Conservation (phyloP, 2,329 filamentous ascomycete genomes). For the Zymoseptoria brevis region DNA sequence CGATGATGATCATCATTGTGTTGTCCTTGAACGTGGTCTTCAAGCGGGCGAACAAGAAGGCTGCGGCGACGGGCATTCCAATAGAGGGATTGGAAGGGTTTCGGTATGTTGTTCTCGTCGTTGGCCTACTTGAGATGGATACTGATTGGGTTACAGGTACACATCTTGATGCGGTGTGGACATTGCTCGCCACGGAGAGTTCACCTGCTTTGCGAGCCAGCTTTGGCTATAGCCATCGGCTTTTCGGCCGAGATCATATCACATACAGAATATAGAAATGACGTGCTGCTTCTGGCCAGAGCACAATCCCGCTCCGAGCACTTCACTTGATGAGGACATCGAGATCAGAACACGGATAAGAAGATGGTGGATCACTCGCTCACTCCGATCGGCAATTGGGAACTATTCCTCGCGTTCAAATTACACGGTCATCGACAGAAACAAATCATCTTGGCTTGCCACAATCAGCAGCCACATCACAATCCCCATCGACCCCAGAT, state of each 20-base stretch:
- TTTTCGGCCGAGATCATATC: no score
- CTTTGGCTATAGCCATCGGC: no score
- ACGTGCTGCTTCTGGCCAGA: no score
- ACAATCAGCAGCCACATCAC: no score
- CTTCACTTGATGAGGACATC: no score
- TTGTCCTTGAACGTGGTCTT: conserved; percentile 12
- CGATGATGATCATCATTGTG: conserved; percentile 13
- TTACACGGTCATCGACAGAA: not conserved
- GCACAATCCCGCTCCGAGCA: no score
- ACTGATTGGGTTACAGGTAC: not conserved
- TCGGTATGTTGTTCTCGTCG: conserved; percentile 6
- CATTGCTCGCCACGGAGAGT: not conserved
- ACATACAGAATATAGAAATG: no score
- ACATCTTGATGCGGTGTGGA: not conserved
- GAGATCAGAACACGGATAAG: no score
- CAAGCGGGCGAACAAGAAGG: conserved; percentile 14
- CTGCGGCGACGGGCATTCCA: conserved; percentile 13
- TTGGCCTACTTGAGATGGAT: not conserved
- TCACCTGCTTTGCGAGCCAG: not conserved
- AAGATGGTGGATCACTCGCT: no score
- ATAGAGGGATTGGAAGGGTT: conserved; percentile 18
- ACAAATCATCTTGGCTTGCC: no score
- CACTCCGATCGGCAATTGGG: no score
- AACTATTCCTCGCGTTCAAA: no score
- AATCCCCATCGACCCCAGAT: not conserved